Evolutionary conservation across 306 rosid genomes (phyloP).

Genomic region (Macrotyloma uniflorum): DNA sequence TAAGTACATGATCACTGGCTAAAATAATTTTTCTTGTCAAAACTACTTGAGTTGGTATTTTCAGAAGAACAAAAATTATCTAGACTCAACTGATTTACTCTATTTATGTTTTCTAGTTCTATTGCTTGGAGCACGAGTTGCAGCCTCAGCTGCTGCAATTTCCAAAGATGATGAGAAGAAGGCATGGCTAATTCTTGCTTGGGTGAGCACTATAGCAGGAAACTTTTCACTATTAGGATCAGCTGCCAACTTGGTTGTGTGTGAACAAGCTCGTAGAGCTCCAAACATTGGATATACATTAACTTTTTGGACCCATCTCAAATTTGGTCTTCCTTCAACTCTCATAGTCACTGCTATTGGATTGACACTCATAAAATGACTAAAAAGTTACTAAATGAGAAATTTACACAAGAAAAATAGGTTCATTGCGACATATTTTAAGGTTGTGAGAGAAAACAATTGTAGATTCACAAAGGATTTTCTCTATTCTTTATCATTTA

Average conservation of each 20-base stretch:
- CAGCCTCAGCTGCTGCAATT: constrained; percentile 75
- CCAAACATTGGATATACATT: constrained; percentile 64
- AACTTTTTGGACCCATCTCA: constrained; percentile 86
- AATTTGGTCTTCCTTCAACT: constrained; percentile 90
- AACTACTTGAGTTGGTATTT: too few relatives aligned
- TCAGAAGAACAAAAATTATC: background rate
- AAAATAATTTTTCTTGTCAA: background rate
- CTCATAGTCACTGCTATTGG: constrained; percentile 76
- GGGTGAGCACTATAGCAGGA: constrained; percentile 89
- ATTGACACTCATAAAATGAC: constrained; percentile 67
- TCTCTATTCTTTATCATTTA: background rate
- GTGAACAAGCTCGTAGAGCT: constrained; percentile 83
- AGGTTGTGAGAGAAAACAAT: background rate
- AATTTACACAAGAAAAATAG: background rate
- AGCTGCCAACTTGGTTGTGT: constrained; percentile 89
- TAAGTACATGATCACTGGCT: constrained; percentile 32
- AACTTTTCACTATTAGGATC: constrained; percentile 81
- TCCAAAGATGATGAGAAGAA: constrained; percentile 67
- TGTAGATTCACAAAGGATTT: background rate
- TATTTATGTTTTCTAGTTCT: constrained; percentile 53
- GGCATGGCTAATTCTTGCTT: constrained; percentile 87
- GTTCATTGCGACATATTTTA: background rate
- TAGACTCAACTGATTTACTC: too few relatives aligned
- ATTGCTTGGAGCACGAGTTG: constrained; percentile 81
- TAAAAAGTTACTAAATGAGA: background rate